Evolutionary conservation across 2,329 filamentous ascomycete species (phyloP), one percentile per base, ranked within the genome.

Genomic region (Fusarium anguioides): DNA sequence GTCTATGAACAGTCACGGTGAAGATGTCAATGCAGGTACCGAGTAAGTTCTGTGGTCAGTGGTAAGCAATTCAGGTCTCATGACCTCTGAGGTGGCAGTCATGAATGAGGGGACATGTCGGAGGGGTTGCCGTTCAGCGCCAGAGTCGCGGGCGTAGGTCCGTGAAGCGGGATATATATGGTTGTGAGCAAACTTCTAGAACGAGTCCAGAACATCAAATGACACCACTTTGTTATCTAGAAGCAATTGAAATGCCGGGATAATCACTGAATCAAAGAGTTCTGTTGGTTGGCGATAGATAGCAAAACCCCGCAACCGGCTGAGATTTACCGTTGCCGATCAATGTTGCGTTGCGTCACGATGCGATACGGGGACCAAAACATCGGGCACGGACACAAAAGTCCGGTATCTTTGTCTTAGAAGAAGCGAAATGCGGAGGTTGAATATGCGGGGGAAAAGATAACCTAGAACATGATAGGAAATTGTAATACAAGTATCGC

Each of bases 381-480:
- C 18, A 52, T 48, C 49, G 31, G 60, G 58, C 50, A 63, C 60
- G 60, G 60, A 63, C 58, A 58, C 60, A 36, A 58, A 45, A 58
- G 60, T 58, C 60, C 60, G 60, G 50, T 57, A 49, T 57, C 58
- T 8, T 4, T 17, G 15, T 17, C 6, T 8, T 15, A 17, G 31
- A 15, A 27, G 8, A n/a, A 15, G 35, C 18, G n/a, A 23, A 40
- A 67, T 67, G 63, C 63, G 63, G 58, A 66, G 57, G 53, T 21
- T 17, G 12, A 37, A 8, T 35, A 54, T 66, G 61, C 51, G 64
- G 64, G 54, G 62, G 40, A 44, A n/a, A n/a, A n/a, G 40, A 60
- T 56, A 39, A 36, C 56, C 64, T 67, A 68, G 64, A 68, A 31
- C 64, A 37, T 36, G 55, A 67, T 68, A 67, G 64, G 64, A 60